Percentiles rank a stretch among this genome's conserved stretches.
Conservation (phyloP, 345 rosid genomes). For the Eutrema yunnanense region DNA sequence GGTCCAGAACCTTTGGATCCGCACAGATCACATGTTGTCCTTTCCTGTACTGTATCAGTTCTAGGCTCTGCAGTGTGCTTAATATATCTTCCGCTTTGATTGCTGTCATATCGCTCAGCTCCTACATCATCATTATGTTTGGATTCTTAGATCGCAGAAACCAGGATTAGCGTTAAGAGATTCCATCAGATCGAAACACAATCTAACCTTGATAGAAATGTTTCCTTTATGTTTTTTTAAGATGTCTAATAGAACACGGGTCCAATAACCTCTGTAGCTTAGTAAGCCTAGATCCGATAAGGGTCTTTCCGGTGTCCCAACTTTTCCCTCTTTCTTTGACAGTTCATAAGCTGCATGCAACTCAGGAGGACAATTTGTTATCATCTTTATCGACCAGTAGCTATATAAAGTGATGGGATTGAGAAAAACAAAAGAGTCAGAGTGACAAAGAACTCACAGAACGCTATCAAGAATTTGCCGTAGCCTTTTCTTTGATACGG, state of each 20-base stretch:
- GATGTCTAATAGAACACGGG: constrained; percentile 86
- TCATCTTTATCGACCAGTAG: neutral
- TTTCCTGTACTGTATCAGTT: constrained; percentile 88
- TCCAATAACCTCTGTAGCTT: constrained; percentile 97
- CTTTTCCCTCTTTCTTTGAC: constrained; percentile 97
- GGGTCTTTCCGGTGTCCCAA: constrained; percentile 97
- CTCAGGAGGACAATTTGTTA: neutral
- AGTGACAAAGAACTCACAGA: constrained; percentile 50
- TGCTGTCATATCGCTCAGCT: constrained; percentile 98
- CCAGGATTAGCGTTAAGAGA: neutral
- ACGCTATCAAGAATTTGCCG: constrained; percentile 91
- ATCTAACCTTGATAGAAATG: constrained; percentile 78
- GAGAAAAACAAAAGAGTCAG: neutral
- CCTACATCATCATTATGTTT: constrained; percentile 34
- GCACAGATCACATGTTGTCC: constrained; percentile 99
- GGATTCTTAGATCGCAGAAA: neutral
- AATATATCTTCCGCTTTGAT: constrained; percentile 90
- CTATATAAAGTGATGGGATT: neutral
- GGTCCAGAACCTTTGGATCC: constrained; percentile 89
- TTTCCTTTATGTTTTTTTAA: constrained; percentile 91
- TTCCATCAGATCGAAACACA: neutral
- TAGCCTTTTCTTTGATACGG: constrained; percentile 99
- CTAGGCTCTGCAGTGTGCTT: constrained; percentile 86
- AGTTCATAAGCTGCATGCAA: constrained; percentile 88
- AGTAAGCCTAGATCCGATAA: constrained; percentile 82